These are phyloP conservation scores for Colletotrichum sidae DNA, from an alignment of 2,329 filamentous ascomycete species.

Conservation along the genomic window DNA sequence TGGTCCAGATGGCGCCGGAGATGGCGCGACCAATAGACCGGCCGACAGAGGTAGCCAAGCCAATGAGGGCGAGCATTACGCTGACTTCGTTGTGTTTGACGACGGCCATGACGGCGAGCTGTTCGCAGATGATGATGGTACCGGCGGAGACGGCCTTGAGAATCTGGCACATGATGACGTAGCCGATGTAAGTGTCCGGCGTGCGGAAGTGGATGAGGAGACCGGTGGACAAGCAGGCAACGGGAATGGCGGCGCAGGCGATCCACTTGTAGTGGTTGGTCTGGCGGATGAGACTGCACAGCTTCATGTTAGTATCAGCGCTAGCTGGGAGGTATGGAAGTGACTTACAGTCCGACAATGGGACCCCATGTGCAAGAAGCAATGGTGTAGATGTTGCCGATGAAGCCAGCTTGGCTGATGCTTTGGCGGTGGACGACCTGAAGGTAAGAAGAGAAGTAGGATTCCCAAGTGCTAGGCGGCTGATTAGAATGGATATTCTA, in stretches of 20 bases:
- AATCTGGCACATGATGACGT: conserved; percentile 52
- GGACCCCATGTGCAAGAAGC: conserved; percentile 52
- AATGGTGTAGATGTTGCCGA: conserved; percentile 49
- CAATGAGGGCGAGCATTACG: conserved; percentile 46
- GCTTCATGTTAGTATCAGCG: conserved; percentile 57
- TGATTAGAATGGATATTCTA: neutral
- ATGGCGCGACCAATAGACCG: conserved; percentile 46
- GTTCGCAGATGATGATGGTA: conserved; percentile 57
- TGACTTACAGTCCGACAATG: conserved; percentile 49
- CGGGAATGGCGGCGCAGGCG: conserved; percentile 44
- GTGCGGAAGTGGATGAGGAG: conserved; percentile 52
- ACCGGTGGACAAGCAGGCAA: conserved; percentile 44
- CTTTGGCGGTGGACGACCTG: conserved; percentile 49
- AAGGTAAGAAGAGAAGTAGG: conserved; percentile 55
- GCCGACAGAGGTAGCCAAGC: conserved; percentile 46
- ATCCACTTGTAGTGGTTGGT: conserved; percentile 49
- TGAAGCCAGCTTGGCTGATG: conserved; percentile 44
- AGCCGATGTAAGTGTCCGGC: conserved; percentile 46
- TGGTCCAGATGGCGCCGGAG: conserved; percentile 49
- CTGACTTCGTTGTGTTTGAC: conserved; percentile 47
- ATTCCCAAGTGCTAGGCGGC: conserved; percentile 36
- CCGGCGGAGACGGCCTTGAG: conserved; percentile 54
- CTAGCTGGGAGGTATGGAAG: conserved; percentile 21
- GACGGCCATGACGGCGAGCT: conserved; percentile 49
- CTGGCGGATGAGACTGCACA: conserved; percentile 49